Percentiles rank a stretch among this genome's conserved stretches.
Evolutionary conservation across 306 rosid genomes (phyloP).

Genomic region (Fragaria vesca): DNA sequence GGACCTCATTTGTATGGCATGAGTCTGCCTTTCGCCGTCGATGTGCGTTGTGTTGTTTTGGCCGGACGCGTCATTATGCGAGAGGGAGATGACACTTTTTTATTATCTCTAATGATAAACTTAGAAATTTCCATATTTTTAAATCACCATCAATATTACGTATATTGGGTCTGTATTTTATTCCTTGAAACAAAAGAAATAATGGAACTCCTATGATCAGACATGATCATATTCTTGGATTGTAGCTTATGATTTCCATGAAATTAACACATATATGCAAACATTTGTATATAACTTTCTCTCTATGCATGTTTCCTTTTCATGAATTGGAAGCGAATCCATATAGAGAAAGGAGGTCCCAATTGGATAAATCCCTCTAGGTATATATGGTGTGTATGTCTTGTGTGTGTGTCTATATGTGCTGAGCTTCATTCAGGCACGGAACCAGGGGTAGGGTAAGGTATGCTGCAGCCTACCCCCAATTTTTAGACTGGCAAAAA

Average conservation of each 20-base stretch:
- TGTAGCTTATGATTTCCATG: neutral
- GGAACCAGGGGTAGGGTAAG: too few relatives aligned
- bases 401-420: too few relatives aligned
- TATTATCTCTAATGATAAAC: neutral
- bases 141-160: neutral
- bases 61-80: neutral
- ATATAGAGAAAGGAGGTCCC: slow-evolving; percentile 32
- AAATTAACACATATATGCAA: neutral
- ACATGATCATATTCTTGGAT: neutral
- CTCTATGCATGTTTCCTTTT: slow-evolving; percentile 15
- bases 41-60: slow-evolving; percentile 13
- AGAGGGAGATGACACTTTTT: neutral
- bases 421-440: too few relatives aligned
- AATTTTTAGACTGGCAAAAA: too few relatives aligned
- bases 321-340: slow-evolving; percentile 19
- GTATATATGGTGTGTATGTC: too few relatives aligned
- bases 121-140: neutral
- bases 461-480: too few relatives aligned
- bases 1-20: slow-evolving; percentile 40
- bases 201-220: neutral
- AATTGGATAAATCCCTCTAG: slow-evolving; percentile 31
- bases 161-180: neutral
- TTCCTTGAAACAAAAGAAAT: neutral
- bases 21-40: slow-evolving; percentile 10
- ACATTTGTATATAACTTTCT: neutral